Base-by-base conservation (phyloP, 2,329 filamentous ascomycete species). In the Talaromyces sp. region DNA sequence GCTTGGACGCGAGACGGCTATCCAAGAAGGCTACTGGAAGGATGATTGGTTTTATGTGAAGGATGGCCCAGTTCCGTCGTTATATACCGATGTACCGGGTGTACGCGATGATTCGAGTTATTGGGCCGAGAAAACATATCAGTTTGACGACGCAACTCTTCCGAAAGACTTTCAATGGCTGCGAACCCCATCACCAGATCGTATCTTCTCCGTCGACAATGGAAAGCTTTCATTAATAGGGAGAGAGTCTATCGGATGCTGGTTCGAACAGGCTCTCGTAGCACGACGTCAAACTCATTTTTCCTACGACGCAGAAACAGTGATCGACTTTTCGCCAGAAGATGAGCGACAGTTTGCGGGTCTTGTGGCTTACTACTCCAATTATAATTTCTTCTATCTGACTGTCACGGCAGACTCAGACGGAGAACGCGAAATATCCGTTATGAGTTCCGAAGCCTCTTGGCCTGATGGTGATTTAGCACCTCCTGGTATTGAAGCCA, bases 91-190 rank as follows among this genome's bases (percentile, higher is more conserved):
- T 18, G 56, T 63, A 4, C 61, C 61, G 5, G 61, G 61, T 5
- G 48, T 31, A n/a, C 28, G 23, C 2, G n/a, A 63, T 54, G 61
- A 63, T 25, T 59, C 46, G 12, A 56, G 28, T 33, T 63, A 54
- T 31, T 63, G 61, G 61, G 56, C 25, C 23, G 56, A 55, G n/a
- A 63, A 60, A 31, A 6, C 37, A 16, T 63, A 63, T 23, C 37
- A 56, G 31, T 63, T 63, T 56, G 31, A 59, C 0, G 44, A 56
- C 5, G 42, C 12, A 5, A 37, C 3, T 11, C 61, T 63, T 35
- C 56, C 33, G n/a, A 63, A 59, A 16, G 61, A 63, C 23, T 59
- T 63, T n/a, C 61, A 63, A 35, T 63, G 61, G 61, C 44, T 63
- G 16, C 23, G 61, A 48, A 63, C 61, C 0, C 61, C 61, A 8